Evolutionary conservation across 2,329 filamentous ascomycete species (phyloP).

Genomic region (Calonectria pteridis): DNA sequence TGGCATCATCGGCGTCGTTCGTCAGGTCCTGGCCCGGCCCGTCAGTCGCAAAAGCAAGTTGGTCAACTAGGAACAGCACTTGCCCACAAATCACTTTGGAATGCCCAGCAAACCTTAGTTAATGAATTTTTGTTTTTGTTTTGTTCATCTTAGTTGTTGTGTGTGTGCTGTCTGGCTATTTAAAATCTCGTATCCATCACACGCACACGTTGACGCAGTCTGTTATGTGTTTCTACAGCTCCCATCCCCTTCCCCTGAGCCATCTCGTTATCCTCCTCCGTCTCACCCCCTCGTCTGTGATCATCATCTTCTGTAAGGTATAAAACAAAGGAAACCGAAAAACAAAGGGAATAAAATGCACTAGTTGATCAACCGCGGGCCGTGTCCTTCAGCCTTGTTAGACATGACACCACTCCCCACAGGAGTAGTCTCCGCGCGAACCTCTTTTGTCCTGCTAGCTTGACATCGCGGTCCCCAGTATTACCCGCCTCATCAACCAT

Average conservation of each 20-base stretch:
- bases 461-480: slow-evolving; percentile 46
- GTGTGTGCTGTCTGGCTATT: background rate
- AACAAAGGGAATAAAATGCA: slow-evolving; percentile 30
- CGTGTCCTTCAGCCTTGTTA: slow-evolving; percentile 44
- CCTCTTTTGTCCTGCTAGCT: slow-evolving; percentile 40
- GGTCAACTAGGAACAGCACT: background rate
- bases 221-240: slow-evolving; percentile 36
- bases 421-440: slow-evolving; percentile 38
- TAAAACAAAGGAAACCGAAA: slow-evolving; percentile 44
- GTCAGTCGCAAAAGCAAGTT: background rate
- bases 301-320: slow-evolving; percentile 27
- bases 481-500: slow-evolving; percentile 41
- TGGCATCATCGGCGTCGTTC: background rate
- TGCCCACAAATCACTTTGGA: background rate
- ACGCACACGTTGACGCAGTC: slow-evolving; percentile 34
- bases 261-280: slow-evolving; percentile 13
- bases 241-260: slow-evolving; percentile 7
- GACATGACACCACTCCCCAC: slow-evolving; percentile 47
- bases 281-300: slow-evolving; percentile 17
- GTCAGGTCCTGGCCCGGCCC: background rate
- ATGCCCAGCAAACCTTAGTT: background rate
- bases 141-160: slow-evolving; percentile 3
- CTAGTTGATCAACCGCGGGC: slow-evolving; percentile 34
- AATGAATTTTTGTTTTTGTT: background rate
- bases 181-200: slow-evolving; percentile 26